Evolutionary conservation across 2,329 filamentous ascomycete genomes (phyloP).

Genomic region (Ampelomyces quisqualis): DNA sequence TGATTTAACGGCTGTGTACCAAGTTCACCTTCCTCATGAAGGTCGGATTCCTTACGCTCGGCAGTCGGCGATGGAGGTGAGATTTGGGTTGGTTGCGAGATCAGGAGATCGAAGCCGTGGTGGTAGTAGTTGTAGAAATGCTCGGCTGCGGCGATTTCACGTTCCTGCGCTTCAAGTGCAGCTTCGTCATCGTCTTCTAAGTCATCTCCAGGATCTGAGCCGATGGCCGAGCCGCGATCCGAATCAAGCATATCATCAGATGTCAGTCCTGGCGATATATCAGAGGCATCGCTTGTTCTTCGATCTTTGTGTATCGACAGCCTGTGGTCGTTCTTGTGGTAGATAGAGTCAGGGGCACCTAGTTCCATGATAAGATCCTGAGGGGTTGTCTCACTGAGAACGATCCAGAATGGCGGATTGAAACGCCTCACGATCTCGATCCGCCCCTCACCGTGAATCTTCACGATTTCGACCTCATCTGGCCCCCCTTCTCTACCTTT

Average conservation of each 20-base stretch:
- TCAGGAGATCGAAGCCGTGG: conserved; percentile 87
- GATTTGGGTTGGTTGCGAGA: conserved; percentile 68
- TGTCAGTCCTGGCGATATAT: conserved; percentile 33
- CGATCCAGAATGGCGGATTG: conserved; percentile 67
- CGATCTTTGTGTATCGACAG: conserved; percentile 73
- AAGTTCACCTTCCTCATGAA: conserved; percentile 27
- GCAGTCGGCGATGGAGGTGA: conserved; percentile 56
- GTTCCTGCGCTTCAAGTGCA: conserved; percentile 61
- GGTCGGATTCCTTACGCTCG: conserved; percentile 49
- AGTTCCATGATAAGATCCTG: conserved; percentile 90
- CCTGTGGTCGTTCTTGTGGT: conserved; percentile 84
- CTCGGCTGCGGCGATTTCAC: conserved; percentile 63
- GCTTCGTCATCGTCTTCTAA: conserved; percentile 48
- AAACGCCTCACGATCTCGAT: conserved; percentile 76
- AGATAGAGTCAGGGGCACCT: conserved; percentile 90
- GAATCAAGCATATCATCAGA: conserved; percentile 36
- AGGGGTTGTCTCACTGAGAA: conserved; percentile 80
- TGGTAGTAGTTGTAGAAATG: conserved; percentile 96
- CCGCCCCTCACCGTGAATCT: conserved; percentile 73
- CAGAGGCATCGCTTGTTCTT: conserved; percentile 39
- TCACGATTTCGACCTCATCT: conserved; percentile 82
- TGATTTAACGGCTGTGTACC: conserved; percentile 54
- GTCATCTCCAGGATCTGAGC: conserved; percentile 47
- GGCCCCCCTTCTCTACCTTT: conserved; percentile 78
- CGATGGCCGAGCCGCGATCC: conserved; percentile 36